Percentiles rank a stretch among this genome's conserved stretches.
These are phyloP conservation scores for Rhododendron mucronatum DNA, from an alignment of 148 eudicot genomes.

Conservation along the genomic window DNA sequence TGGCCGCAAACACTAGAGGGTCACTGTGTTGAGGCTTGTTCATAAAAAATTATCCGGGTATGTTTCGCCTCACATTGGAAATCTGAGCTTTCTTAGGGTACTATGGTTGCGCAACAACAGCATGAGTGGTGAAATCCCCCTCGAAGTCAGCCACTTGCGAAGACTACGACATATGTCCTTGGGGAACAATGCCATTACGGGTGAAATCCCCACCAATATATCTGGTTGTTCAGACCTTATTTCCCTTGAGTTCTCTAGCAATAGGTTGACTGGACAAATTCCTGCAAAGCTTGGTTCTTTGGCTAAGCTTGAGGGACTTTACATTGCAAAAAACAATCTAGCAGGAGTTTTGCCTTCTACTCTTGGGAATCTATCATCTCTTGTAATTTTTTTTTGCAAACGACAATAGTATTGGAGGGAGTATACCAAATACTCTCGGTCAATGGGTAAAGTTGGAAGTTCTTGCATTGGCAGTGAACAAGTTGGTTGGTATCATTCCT, in stretches of 20 bases:
- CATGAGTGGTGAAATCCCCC: neutral
- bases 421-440: neutral
- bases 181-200: neutral
- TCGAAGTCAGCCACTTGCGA: neutral
- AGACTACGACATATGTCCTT: neutral
- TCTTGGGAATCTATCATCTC: neutral
- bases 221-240: neutral
- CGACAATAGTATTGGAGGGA: neutral
- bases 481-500: neutral
- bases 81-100: no score
- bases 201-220: neutral
- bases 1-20: no score
- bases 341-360: neutral
- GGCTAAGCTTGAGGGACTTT: neutral
- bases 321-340: neutral
- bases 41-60: no score
- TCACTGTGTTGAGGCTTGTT: no score
- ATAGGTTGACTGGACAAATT: neutral
- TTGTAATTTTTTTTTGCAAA: neutral
- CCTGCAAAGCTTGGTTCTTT: neutral
- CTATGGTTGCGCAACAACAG: no score
- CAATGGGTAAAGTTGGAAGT: neutral
- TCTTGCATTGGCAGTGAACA: neutral
- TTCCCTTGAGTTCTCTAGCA: neutral
- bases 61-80: no score